Evolutionary conservation across 495 filamentous ascomycete species (phyloP), one percentile per base, ranked within the genome.

Genomic region (Aspergillus ostianus): DNA sequence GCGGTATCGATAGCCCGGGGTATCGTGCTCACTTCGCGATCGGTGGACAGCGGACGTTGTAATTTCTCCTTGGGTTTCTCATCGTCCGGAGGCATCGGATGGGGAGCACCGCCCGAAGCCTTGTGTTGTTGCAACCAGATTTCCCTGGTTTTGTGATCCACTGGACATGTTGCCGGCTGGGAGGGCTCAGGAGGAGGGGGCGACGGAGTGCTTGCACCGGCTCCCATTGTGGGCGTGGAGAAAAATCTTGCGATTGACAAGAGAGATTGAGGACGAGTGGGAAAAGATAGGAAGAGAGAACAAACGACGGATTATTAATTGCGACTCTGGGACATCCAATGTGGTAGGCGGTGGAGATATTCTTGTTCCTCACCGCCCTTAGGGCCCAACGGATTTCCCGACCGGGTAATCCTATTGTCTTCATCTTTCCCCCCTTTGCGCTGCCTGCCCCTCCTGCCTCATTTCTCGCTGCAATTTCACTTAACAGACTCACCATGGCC

Each of bases 101-200:
- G 51, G 56, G 72, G 63, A 59, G 75, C 53, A 19, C 70, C 67
- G 47, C 53, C 60, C 54, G 69, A 59, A 52, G 60, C 60, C 64
- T 70, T 65, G 55, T 78, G 68, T 61, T 84, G 80, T 64, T 82
- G 73, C 26, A 97, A 79, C 93, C 92, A 98, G 59, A 87, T 80
- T 62, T 88, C 86, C 60, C 93, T 87, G 26, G 92, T 89, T 67
- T 89, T 88, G 68, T 90, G 89, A 74, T 97, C 92, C 60, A 97
- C 90, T 2, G 94, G 94, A 66, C 94, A 97, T 60, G 80, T 71
- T 63, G 66, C 65, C 29, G 69, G 68, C 57, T 70, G 62, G 36
- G 71, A 29, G 23, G 65, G 62, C 46, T 67, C 61, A 41, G 67
- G 52, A 32, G 67, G 44, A 47, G 68, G 54, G 13, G 60, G 9